A percentile compares a stretch with the other conserved stretches of the same genome.
Evolutionary conservation across 2,329 filamentous ascomycete genomes (phyloP).

Genomic region (Lasiodiplodia sp.): DNA sequence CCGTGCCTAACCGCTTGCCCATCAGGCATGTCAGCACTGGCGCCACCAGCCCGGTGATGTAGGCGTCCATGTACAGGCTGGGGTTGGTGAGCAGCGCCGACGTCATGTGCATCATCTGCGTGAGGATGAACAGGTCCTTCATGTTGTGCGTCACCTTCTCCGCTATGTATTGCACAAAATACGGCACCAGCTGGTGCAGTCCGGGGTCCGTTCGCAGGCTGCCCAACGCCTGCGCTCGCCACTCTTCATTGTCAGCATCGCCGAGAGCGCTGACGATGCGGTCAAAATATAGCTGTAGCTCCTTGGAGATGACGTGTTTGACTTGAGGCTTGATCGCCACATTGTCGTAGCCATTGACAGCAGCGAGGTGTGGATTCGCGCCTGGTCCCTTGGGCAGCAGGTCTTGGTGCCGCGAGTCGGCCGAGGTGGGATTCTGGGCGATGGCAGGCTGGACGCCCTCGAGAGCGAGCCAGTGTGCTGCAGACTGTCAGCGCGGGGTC

Average conservation of each 20-base stretch:
- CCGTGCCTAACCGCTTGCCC: slow-evolving; percentile 76
- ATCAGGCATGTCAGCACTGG: slow-evolving; percentile 92
- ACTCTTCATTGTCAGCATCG: slow-evolving; percentile 85
- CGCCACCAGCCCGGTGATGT: slow-evolving; percentile 75
- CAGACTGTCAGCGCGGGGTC: slow-evolving; percentile 28
- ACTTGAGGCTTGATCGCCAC: slow-evolving; percentile 86
- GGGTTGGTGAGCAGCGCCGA: slow-evolving; percentile 84
- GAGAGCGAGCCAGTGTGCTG: slow-evolving; percentile 96
- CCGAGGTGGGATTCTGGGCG: slow-evolving; percentile 90
- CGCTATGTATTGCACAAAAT: slow-evolving; percentile 94
- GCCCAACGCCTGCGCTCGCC: slow-evolving; percentile 83
- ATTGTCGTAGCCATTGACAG: slow-evolving; percentile 83
- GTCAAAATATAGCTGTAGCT: slow-evolving; percentile 95
- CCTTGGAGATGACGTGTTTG: slow-evolving; percentile 95
- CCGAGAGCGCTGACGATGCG: slow-evolving; percentile 90
- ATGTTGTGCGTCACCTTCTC: slow-evolving; percentile 95
- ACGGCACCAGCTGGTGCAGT: slow-evolving; percentile 92
- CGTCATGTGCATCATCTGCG: slow-evolving; percentile 90
- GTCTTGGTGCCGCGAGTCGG: slow-evolving; percentile 83
- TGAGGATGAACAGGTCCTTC: slow-evolving; percentile 86
- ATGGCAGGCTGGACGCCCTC: slow-evolving; percentile 97
- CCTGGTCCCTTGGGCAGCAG: slow-evolving; percentile 88
- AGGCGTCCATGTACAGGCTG: slow-evolving; percentile 76
- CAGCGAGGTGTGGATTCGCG: slow-evolving; percentile 83
- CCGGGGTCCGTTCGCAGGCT: slow-evolving; percentile 89